These are phyloP conservation scores for Fragilaria crotonensis DNA, from an alignment of 108 stramenopile species.

Conservation along the genomic window DNA sequence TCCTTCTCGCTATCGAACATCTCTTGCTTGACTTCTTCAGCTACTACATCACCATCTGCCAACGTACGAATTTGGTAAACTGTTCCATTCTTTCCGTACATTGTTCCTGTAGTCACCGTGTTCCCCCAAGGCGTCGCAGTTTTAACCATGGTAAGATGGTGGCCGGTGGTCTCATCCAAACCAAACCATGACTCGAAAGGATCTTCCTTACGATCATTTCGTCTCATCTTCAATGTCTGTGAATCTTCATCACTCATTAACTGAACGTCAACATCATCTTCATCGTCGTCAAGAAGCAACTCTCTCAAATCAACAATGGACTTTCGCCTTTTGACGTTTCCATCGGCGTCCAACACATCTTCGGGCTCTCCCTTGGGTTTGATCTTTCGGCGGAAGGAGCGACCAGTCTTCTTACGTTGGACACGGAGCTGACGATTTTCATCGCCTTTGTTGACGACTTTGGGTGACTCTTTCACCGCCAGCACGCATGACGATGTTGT, in stretches of 20 bases:
- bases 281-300: not conserved
- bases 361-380: not conserved
- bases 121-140: not conserved
- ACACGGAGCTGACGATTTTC: not conserved
- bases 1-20: conserved; percentile 2
- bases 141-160: not conserved
- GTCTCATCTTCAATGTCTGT: not conserved
- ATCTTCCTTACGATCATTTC: not conserved
- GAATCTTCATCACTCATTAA: not conserved
- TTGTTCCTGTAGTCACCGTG: not conserved
- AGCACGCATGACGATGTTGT: no score
- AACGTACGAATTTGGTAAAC: conserved; percentile 5
- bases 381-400: not conserved
- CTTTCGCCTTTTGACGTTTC: not conserved
- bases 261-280: not conserved
- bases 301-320: not conserved
- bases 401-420: not conserved
- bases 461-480: no score
- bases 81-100: not conserved
- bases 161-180: not conserved
- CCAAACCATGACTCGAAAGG: not conserved
- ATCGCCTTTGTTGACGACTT: no score
- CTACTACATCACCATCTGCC: not conserved
- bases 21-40: not conserved
- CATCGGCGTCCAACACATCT: not conserved